Conservation (phyloP, 2,329 filamentous ascomycete species). For the Ascochyta koolunga region DNA sequence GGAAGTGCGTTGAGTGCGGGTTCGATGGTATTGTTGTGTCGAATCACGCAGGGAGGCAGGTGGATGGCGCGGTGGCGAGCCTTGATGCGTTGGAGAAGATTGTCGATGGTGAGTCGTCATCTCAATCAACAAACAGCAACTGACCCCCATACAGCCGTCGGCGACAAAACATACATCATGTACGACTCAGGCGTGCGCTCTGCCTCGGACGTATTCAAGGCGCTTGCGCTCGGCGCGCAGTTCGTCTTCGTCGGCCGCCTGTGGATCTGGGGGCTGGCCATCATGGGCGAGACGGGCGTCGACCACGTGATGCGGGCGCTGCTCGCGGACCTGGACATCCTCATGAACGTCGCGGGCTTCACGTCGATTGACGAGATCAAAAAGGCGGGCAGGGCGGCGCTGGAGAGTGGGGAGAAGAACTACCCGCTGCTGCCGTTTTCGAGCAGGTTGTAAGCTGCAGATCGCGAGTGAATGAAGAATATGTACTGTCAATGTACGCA, state of each 20-base stretch:
- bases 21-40: slow-evolving; percentile 71
- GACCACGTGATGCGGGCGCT: slow-evolving; percentile 67
- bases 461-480: no score
- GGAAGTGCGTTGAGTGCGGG: slow-evolving; percentile 63
- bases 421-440: slow-evolving; percentile 31
- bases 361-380: slow-evolving; percentile 61
- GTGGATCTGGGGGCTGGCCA: slow-evolving; percentile 65
- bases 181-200: slow-evolving; percentile 66
- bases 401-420: slow-evolving; percentile 35
- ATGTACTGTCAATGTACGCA: no score
- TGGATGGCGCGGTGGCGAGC: slow-evolving; percentile 65
- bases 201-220: slow-evolving; percentile 65
- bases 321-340: slow-evolving; percentile 66
- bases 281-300: slow-evolving; percentile 66
- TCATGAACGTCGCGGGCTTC: slow-evolving; percentile 65
- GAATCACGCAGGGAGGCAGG: slow-evolving; percentile 73
- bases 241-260: slow-evolving; percentile 67
- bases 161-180: slow-evolving; percentile 60
- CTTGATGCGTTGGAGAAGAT: slow-evolving; percentile 67
- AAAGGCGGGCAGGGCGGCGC: slow-evolving; percentile 26
- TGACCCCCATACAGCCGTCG: slow-evolving; percentile 49
- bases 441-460: slow-evolving; percentile 30
- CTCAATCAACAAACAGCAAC: neutral
- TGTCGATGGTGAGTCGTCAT: slow-evolving; percentile 50
- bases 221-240: slow-evolving; percentile 65